Evolutionary conservation across 2,329 filamentous ascomycete genomes (phyloP).

Genomic region (Penicillium sp.): DNA sequence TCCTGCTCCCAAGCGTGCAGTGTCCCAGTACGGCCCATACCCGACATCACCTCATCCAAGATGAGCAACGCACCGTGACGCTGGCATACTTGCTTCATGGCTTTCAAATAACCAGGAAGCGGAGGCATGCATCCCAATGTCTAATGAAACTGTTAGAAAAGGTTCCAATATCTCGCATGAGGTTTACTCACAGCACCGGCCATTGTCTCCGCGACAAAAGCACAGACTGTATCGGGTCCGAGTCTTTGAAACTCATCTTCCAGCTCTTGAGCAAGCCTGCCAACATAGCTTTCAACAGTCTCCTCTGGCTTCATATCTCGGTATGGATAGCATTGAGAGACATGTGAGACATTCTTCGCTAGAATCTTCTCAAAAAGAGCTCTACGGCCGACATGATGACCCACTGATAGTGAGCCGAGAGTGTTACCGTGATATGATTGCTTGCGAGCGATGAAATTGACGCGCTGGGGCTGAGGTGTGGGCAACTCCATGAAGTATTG

Average conservation of each 20-base stretch:
- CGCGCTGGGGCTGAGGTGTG: conserved; percentile 51
- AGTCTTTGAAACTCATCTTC: conserved; percentile 63
- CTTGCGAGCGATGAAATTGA: conserved; percentile 62
- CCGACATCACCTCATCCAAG: conserved; percentile 54
- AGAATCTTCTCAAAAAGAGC: conserved; percentile 61
- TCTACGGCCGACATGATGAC: conserved; percentile 61
- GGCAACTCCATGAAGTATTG: conserved; percentile 63
- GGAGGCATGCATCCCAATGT: conserved; percentile 54
- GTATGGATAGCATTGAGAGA: conserved; percentile 66
- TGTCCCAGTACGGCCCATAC: conserved; percentile 55
- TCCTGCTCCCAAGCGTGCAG: conserved; percentile 59
- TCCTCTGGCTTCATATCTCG: conserved; percentile 54
- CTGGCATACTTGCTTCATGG: conserved; percentile 55
- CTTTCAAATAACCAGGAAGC: conserved; percentile 55
- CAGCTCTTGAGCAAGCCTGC: conserved; percentile 60
- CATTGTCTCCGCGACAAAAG: conserved; percentile 62
- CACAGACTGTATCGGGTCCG: conserved; percentile 65
- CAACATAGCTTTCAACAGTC: conserved; percentile 57
- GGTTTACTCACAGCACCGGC: conserved; percentile 44
- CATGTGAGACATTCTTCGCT: conserved; percentile 53
- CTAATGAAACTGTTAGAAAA: conserved; percentile 10
- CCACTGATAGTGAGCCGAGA: conserved; percentile 65
- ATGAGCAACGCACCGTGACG: conserved; percentile 55
- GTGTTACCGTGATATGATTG: conserved; percentile 70
- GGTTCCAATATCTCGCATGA: accelerated